These are phyloP conservation scores for Taphrina populina DNA, from an alignment of 1,139 yeast species.

Conservation along the genomic window DNA sequence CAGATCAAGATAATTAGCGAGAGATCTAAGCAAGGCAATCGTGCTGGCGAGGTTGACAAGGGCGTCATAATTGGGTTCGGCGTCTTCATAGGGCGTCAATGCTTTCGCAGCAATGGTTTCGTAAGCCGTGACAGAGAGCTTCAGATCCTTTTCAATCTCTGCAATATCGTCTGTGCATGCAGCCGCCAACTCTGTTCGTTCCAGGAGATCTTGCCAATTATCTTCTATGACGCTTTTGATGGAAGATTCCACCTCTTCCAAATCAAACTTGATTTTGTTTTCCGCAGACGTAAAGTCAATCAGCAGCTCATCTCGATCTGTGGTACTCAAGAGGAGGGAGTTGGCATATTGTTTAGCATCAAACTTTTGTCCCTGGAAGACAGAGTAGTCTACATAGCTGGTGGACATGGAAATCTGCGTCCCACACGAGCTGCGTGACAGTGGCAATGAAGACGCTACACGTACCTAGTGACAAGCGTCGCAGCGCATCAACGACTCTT, in stretches of 20 bases:
- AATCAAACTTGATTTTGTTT: slow-evolving; percentile 29
- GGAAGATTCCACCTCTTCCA: slow-evolving; percentile 27
- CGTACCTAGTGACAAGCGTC: no score
- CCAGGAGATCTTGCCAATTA: slow-evolving; percentile 24
- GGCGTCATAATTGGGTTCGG: slow-evolving; percentile 21
- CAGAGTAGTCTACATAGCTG: slow-evolving; percentile 28
- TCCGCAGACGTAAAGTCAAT: slow-evolving; percentile 30
- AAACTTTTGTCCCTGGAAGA: slow-evolving; percentile 11
- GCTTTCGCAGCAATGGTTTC: slow-evolving; percentile 18
- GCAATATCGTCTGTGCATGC: slow-evolving; percentile 16
- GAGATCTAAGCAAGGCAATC: slow-evolving; percentile 13
- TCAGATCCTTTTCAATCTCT: slow-evolving; percentile 7
- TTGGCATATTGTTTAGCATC: slow-evolving; percentile 28
- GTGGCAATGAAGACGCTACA: no score
- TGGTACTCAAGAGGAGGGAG: slow-evolving; percentile 17
- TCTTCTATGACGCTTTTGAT: slow-evolving; percentile 1
- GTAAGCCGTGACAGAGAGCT: slow-evolving; percentile 1
- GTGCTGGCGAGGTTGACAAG: slow-evolving; percentile 15
- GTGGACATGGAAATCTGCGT: slow-evolving; percentile 17
- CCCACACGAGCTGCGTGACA: no score
- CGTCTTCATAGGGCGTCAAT: slow-evolving; percentile 24
- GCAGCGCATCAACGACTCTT: no score
- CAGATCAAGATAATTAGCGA: slow-evolving; percentile 5
- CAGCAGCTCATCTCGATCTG: slow-evolving; percentile 24
- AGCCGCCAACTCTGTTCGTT: slow-evolving; percentile 28